phyloP scores from a whole-genome alignment of 2,329 filamentous ascomycete species.

The Davidsoniella virescens region DNA sequence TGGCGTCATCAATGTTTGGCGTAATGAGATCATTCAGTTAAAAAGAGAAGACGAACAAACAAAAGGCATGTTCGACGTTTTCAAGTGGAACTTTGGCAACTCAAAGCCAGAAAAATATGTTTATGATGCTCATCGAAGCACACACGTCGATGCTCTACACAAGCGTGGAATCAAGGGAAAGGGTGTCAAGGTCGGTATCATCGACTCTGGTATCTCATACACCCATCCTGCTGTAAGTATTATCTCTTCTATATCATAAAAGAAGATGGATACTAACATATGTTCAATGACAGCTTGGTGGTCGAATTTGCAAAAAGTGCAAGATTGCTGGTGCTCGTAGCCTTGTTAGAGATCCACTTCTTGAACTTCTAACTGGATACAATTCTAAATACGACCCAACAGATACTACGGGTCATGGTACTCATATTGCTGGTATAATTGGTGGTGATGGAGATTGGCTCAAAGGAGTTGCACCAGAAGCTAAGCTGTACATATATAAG shows the following conservation, averaged over 20 bases:
- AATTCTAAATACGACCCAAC: conserved; percentile 4
- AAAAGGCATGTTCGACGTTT: too few species aligned
- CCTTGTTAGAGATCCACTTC: conserved; percentile 11
- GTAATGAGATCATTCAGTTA: neutral
- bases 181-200: conserved; percentile 23
- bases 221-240: conserved; percentile 17
- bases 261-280: too few species aligned
- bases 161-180: conserved; percentile 22
- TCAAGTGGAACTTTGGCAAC: conserved; percentile 11
- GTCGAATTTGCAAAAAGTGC: conserved; percentile 23
- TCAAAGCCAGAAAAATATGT: conserved; percentile 3
- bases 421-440: conserved; percentile 21
- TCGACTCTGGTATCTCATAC: conserved; percentile 27
- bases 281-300: conserved; percentile 20
- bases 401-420: conserved; percentile 19
- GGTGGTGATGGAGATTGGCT: conserved; percentile 10
- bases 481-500: conserved; percentile 13
- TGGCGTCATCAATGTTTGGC: conserved; percentile 24
- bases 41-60: too few species aligned
- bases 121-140: conserved; percentile 14
- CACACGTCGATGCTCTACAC: conserved; percentile 24
- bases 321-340: conserved; percentile 25
- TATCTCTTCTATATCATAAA: too few species aligned
- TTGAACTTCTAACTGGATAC: conserved; percentile 16
- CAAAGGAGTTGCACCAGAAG: conserved; percentile 16